phyloP scores from a whole-genome alignment of 1,139 yeast species.

The Zygosaccharomyces sapae region DNA sequence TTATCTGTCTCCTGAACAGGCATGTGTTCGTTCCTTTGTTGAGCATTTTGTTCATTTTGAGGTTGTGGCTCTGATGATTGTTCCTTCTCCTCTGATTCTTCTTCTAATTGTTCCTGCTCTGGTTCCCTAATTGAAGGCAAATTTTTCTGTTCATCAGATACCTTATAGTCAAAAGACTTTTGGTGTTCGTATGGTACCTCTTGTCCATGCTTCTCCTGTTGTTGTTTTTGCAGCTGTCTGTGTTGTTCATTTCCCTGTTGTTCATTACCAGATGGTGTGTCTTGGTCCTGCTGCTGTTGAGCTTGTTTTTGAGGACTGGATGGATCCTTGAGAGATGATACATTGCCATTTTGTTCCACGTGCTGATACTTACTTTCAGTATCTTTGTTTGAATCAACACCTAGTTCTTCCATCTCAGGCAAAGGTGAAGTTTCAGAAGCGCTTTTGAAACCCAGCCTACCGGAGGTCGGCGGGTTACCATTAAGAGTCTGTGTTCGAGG shows the following conservation, averaged over 20 bases:
- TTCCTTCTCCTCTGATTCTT: background rate
- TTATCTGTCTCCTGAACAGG: background rate
- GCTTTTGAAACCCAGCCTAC: background rate
- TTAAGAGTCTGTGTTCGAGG: slow-evolving; percentile 2
- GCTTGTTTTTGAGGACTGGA: background rate
- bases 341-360: background rate
- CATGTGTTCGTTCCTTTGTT: background rate
- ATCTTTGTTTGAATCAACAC: background rate
- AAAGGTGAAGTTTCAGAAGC: slow-evolving; percentile 1
- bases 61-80: background rate
- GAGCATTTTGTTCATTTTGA: background rate
- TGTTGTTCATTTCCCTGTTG: background rate
- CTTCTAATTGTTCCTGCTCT: background rate
- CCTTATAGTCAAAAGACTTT: background rate
- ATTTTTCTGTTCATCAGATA: background rate
- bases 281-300: background rate
- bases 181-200: background rate
- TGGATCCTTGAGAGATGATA: background rate
- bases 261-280: background rate
- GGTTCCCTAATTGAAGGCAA: background rate
- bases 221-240: background rate
- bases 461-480: background rate
- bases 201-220: background rate
- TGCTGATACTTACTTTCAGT: background rate
- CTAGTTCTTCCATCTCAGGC: slow-evolving; percentile 1